phyloP scores from a whole-genome alignment of 306 rosid species.

The Castanea mollissima region DNA sequence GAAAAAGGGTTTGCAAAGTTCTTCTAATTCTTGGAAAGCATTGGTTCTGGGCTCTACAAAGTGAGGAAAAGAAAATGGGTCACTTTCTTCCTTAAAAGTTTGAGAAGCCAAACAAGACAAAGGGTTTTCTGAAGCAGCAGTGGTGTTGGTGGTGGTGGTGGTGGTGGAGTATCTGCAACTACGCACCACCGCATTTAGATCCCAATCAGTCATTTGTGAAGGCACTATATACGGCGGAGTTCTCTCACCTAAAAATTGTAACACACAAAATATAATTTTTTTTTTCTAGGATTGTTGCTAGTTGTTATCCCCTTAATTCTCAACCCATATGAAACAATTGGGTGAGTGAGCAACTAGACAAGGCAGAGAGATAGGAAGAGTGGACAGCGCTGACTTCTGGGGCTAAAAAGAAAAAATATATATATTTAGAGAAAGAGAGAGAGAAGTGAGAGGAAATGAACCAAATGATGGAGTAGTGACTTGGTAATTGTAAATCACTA shows the following conservation, averaged over 20 bases:
- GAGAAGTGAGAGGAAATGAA: constrained; percentile 24
- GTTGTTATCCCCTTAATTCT: constrained; percentile 1
- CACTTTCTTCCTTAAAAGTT: constrained; percentile 28
- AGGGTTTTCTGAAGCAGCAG: neutral
- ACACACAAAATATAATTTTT: neutral
- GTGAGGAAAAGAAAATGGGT: constrained; percentile 40
- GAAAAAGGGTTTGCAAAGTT: constrained; percentile 35
- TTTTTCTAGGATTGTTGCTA: neutral
- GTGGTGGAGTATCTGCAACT: constrained; percentile 39
- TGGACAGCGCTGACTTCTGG: constrained; percentile 67
- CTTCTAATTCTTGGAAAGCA: constrained; percentile 48
- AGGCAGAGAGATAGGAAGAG: constrained; percentile 17
- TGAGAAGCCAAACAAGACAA: constrained; percentile 32
- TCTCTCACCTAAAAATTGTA: constrained; percentile 8
- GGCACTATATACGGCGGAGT: neutral
- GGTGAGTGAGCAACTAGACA: constrained; percentile 5
- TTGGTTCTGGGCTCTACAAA: constrained; percentile 32
- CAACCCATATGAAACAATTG: neutral
- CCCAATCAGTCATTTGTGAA: constrained; percentile 60
- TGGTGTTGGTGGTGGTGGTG: neutral
- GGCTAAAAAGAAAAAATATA: constrained; percentile 1
- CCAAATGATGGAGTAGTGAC: constrained; percentile 44
- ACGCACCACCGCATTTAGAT: constrained; percentile 72
- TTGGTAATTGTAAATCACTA: constrained; percentile 29
- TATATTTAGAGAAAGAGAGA: constrained; percentile 10